These are phyloP conservation scores for Kwoniella botswanensis DNA, from an alignment of 768 basidiomycete genomes.

Conservation along the genomic window DNA sequence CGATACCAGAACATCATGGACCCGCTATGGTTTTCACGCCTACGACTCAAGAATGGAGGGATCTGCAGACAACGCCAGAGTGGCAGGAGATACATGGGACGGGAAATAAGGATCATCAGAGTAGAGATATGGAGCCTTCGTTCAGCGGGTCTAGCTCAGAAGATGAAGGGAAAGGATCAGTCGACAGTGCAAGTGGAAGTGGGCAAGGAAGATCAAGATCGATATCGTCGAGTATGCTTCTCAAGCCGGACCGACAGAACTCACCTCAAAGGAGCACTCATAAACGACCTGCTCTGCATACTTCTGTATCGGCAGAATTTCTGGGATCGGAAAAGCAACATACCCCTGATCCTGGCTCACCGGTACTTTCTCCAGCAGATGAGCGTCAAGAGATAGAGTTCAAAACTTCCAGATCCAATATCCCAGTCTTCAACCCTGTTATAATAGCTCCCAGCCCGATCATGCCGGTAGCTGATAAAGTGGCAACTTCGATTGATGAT, in stretches of 20 bases:
- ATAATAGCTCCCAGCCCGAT: slow-evolving; percentile 48
- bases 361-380: slow-evolving; percentile 22
- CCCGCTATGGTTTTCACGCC: slow-evolving; percentile 55
- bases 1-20: slow-evolving; percentile 24
- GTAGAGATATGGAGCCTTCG: slow-evolving; percentile 14
- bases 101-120: not conserved
- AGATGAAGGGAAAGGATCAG: slow-evolving; percentile 20
- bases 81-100: slow-evolving; percentile 23
- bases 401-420: slow-evolving; percentile 9
- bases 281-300: slow-evolving; percentile 4
- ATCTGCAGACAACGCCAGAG: slow-evolving; percentile 38
- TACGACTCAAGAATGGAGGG: slow-evolving; percentile 57
- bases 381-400: not conserved
- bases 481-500: slow-evolving; percentile 7
- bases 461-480: slow-evolving; percentile 16
- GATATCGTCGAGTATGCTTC: slow-evolving; percentile 18
- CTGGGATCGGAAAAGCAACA: slow-evolving; percentile 35
- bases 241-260: not conserved
- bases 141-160: slow-evolving; percentile 30
- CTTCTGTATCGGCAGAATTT: slow-evolving; percentile 44
- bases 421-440: slow-evolving; percentile 35
- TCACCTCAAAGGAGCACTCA: slow-evolving; percentile 5
- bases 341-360: slow-evolving; percentile 48
- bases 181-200: slow-evolving; percentile 10
- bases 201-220: slow-evolving; percentile 5